phyloP scores from a whole-genome alignment of 2,329 filamentous ascomycete species.

The Thielaviopsis cerberus region DNA sequence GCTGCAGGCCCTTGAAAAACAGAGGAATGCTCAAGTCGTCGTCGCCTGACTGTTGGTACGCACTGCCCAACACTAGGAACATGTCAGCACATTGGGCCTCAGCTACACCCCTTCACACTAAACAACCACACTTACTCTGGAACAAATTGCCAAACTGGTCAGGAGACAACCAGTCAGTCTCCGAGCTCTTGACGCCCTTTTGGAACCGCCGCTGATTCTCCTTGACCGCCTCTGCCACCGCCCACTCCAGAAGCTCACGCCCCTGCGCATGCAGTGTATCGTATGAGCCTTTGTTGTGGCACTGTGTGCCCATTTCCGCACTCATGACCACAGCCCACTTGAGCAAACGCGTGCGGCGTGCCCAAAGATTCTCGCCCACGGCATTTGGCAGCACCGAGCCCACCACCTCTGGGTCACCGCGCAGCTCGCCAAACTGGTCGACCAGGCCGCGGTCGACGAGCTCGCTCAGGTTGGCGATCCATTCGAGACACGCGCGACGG shows the following conservation, averaged over 20 bases:
- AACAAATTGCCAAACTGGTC: slow-evolving; percentile 56
- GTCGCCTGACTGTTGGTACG: slow-evolving; percentile 37
- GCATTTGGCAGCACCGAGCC: slow-evolving; percentile 12
- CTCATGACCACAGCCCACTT: slow-evolving; percentile 57
- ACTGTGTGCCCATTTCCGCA: slow-evolving; percentile 72
- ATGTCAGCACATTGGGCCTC: slow-evolving; percentile 15
- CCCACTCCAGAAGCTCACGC: slow-evolving; percentile 50
- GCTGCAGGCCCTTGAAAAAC: slow-evolving; percentile 64
- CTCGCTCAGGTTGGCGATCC: slow-evolving; percentile 37
- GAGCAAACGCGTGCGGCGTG: slow-evolving; percentile 46
- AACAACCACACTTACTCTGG: slow-evolving; percentile 33
- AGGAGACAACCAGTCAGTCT: slow-evolving; percentile 51
- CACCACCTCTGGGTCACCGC: slow-evolving; percentile 18
- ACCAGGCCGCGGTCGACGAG: slow-evolving; percentile 28
- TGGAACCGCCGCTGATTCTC: slow-evolving; percentile 51
- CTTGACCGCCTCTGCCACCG: slow-evolving; percentile 59
- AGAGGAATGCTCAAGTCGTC: slow-evolving; percentile 38
- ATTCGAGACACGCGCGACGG: slow-evolving; percentile 46
- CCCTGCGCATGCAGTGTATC: slow-evolving; percentile 53
- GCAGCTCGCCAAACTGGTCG: slow-evolving; percentile 21
- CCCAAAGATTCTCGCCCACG: slow-evolving; percentile 30
- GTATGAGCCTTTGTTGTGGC: slow-evolving; percentile 56
- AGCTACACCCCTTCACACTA: not conserved
- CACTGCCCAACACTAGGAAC: slow-evolving; percentile 46
- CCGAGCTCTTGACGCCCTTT: slow-evolving; percentile 50